These are phyloP conservation scores for Yamagishiella unicocca DNA, from an alignment of 139 green algal genomes.

Conservation along the genomic window DNA sequence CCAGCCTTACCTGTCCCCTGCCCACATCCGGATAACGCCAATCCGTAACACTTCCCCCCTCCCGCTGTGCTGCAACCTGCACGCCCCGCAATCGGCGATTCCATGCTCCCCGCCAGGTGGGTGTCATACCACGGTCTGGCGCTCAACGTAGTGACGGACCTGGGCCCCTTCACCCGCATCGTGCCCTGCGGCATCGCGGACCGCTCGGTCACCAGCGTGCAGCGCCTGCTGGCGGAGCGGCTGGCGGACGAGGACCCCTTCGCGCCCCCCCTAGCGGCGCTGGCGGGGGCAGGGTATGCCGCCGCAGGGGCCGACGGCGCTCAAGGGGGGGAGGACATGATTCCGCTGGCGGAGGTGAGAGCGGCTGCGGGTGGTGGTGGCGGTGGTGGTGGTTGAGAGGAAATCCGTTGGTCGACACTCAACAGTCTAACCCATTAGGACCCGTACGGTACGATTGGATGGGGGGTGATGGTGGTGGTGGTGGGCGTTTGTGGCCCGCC, in stretches of 20 bases:
- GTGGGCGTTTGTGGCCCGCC: no score
- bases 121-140: conserved; percentile 92
- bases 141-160: conserved; percentile 90
- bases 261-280: neutral
- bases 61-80: no score
- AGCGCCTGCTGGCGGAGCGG: conserved; percentile 36
- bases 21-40: no score
- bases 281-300: neutral
- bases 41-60: no score
- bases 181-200: conserved; percentile 85
- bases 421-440: no score
- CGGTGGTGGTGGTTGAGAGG: no score
- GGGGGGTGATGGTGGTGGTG: no score
- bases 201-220: conserved; percentile 59
- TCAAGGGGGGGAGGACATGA: neutral
- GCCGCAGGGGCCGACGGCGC: neutral
- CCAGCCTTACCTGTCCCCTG: no score
- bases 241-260: neutral
- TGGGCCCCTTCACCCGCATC: conserved; percentile 85
- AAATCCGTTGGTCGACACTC: no score
- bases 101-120: conserved; percentile 61
- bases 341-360: neutral
- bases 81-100: no score
- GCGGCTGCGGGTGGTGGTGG: no score
- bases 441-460: no score